A percentile compares a stretch with the other conserved stretches of the same genome.
phyloP scores from a whole-genome alignment of 2,329 filamentous ascomycete species.

The Alternaria brassicicola region DNA sequence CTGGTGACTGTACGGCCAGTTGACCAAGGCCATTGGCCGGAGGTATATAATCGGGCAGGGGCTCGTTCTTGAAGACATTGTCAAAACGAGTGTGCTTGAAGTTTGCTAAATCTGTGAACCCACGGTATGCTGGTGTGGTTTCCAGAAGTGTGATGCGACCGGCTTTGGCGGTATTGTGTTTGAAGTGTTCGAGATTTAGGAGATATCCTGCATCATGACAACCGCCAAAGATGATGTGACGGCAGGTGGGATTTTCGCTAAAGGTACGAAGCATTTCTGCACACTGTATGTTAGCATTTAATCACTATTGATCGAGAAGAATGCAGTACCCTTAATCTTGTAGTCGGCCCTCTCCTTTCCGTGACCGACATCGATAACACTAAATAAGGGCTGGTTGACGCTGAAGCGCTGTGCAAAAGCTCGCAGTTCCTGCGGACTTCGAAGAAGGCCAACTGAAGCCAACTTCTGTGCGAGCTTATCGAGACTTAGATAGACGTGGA shows the following conservation, averaged over 20 bases:
- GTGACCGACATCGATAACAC: conserved; percentile 55
- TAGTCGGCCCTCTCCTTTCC: conserved; percentile 57
- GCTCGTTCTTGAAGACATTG: conserved; percentile 50
- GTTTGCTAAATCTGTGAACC: conserved; percentile 50
- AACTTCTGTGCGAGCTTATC: conserved; percentile 54
- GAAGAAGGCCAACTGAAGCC: conserved; percentile 50
- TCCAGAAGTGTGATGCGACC: conserved; percentile 55
- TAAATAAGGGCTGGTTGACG: conserved; percentile 54
- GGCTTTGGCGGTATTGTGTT: conserved; percentile 47
- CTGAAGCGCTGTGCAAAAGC: conserved; percentile 54
- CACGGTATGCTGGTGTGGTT: conserved; percentile 50
- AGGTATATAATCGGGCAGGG: conserved; percentile 44
- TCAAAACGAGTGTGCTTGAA: conserved; percentile 50
- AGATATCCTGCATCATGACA: conserved; percentile 57
- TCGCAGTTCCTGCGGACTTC: conserved; percentile 48
- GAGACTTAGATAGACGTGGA: conserved; percentile 56
- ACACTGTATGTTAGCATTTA: conserved; percentile 7
- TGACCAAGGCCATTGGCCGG: conserved; percentile 5
- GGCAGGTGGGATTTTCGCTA: conserved; percentile 54
- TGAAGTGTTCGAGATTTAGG: conserved; percentile 54
- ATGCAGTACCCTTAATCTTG: conserved; percentile 50
- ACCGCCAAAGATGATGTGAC: conserved; percentile 56
- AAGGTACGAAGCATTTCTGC: conserved; percentile 55
- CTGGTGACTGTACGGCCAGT: conserved; percentile 9
- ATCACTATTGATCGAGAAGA: neutral